Evolutionary conservation across 2,329 filamentous ascomycete genomes (phyloP), one percentile per base, ranked within the genome.

Genomic region (Escovopsis sp.): DNA sequence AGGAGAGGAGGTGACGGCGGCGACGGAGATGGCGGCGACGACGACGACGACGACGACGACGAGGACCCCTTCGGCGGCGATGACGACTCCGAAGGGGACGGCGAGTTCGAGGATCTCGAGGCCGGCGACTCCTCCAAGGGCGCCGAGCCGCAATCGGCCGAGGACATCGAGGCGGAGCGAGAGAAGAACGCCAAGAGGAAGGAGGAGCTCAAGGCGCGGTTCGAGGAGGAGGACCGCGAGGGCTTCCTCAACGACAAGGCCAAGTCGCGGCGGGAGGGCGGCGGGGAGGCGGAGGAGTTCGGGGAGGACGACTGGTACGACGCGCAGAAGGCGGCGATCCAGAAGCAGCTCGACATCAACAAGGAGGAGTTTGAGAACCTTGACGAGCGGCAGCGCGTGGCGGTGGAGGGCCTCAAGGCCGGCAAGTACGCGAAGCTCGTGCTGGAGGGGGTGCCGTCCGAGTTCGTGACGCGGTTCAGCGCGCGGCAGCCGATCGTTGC

Each of bases 231-330:
- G 67, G 91, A 98, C 57, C 76, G 85, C n/a, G 91, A 98, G 57
- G 91, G 91, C 0, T 88, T 95, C 57, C 78, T 84, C 53, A 93
- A 93, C 55, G 86, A 91, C 61, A 93, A 93, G 56, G 79, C 84
- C 25, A 76, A 80, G 39, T 82, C 82, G 10, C 74, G 81, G 31
- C 70, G 76, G 48, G 82, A 86, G 49, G 77, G 74, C 27, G 80
- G 72, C 30, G 27, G 27, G 8, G 27, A 11, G 3, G 68, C 77
- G 6, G 77, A 89, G 41, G 82, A 93, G 55, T 96, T 94, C 54
- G 91, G 88, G 40, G 91, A 98, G 61, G 91, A 98, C 57, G 85
- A 98, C 43, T 98, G 93, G 93, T 98, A 98, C 58, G 91, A 96
- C 56, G 77, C 84, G 25, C 91, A 98, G 58, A 98, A 98, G 65